Conservation (phyloP, 352 stramenopile species). For the Globisporangium okanoganense region DNA sequence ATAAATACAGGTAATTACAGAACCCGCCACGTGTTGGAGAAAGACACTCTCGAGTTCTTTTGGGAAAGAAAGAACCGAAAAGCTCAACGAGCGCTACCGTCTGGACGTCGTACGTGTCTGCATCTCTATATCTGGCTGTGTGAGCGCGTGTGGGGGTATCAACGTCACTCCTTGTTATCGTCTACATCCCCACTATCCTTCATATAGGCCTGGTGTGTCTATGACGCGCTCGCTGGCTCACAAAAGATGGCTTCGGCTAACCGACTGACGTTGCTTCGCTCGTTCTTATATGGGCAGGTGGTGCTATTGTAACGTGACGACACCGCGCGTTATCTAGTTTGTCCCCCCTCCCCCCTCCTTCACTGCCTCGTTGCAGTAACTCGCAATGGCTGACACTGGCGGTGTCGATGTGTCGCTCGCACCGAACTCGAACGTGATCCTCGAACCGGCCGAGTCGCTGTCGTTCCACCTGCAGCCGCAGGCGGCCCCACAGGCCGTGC, state of each 20-base stretch:
- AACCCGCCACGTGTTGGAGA: background rate
- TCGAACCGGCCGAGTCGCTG: slow-evolving; percentile 81
- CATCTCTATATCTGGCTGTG: background rate
- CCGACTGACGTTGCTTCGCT: background rate
- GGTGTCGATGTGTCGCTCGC: slow-evolving; percentile 53
- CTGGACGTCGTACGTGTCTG: background rate
- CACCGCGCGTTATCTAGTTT: background rate
- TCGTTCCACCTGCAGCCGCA: slow-evolving; percentile 64
- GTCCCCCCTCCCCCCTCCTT: background rate
- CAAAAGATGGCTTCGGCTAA: background rate
- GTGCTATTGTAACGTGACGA: background rate
- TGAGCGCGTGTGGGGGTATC: background rate
- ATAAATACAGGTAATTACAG: background rate
- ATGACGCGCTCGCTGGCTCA: background rate
- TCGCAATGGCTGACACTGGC: slow-evolving; percentile 31
- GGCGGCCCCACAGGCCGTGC: slow-evolving; percentile 67
- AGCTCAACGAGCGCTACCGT: background rate
- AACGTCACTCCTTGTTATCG: background rate
- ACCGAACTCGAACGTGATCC: slow-evolving; percentile 71
- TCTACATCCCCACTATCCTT: background rate
- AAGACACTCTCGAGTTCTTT: background rate
- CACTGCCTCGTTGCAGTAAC: too few species aligned
- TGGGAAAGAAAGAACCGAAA: slow-evolving; percentile 4
- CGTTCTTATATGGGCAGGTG: background rate
- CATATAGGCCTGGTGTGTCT: background rate